Base-by-base conservation (phyloP, 192 early-diverging fungal genomes). In the Glomus cerebriforme region DNA sequence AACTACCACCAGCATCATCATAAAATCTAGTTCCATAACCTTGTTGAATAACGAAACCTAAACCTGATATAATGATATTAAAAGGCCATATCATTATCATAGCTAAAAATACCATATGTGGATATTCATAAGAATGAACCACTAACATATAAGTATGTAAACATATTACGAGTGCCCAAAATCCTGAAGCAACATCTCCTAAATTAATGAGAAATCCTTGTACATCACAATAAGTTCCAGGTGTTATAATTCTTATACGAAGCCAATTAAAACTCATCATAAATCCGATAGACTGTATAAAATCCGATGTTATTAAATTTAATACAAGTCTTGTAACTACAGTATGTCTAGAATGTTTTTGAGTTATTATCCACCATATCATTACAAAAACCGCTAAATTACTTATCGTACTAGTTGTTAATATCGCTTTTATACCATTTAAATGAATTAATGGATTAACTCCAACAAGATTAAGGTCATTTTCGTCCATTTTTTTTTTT, bases 161-260 rank as follows among this genome's bases (percentile, higher is more conserved):
- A 59, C 77, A 69, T 27, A 78, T 78, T 17, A 49, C 49, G 2
- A 69, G 15, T 35, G 77, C 47, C 77, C 77, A 78, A 39, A 69
- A 69, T 0, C 66, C 77, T 15, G 77, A 78, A 59, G 62, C 15
- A 24, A 69, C 47, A 24, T 78, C 77, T 43, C 77, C 77, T 29
- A 78, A 15, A 69, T 78, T 78, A 1, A 78, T 78, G 2, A 78
- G 19, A 13, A 68, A 26, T 4, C 77, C 77, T 69, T 78, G 77
- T 43, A 59, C 17, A 29, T 59, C 67, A 39, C 77, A 78, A 34
- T 58, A 15, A 9, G 17, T 22, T 15, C 49, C 66, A 13, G 7
- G 5, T 12, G 43, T n/a, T 27, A 78, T 67, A 0, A 9, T 0
- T 2, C 64, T 43, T n/a, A 49, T 32, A n/a, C 1, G 8, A 4